Evolutionary conservation across 2,329 filamentous ascomycete species (phyloP).

Genomic region (Helminthosporium solani): DNA sequence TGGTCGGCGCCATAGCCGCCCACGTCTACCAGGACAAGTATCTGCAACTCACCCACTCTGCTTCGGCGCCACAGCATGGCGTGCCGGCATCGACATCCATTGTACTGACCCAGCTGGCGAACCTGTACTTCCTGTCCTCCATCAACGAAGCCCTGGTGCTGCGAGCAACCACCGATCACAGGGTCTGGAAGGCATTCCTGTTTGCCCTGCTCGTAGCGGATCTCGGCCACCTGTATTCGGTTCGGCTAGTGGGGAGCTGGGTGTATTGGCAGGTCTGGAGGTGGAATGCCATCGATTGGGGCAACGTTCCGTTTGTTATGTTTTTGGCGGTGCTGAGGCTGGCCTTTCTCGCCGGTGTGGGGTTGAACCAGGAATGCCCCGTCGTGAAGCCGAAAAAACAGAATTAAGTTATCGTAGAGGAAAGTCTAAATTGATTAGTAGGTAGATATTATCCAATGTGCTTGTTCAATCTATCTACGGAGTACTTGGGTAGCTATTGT

Average conservation of each 20-base stretch:
- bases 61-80: conserved; percentile 48
- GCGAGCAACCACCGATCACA: conserved; percentile 65
- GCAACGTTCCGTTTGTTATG: conserved; percentile 71
- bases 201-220: conserved; percentile 72
- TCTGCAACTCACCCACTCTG: conserved; percentile 62
- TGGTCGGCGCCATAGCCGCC: conserved; percentile 56
- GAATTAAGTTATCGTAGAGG: no score
- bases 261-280: conserved; percentile 64
- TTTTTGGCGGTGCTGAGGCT: conserved; percentile 52
- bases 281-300: conserved; percentile 70
- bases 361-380: conserved; percentile 11
- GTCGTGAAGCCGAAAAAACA: no score
- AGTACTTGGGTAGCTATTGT: no score
- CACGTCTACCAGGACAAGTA: conserved; percentile 57
- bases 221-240: conserved; percentile 70
- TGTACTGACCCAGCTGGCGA: conserved; percentile 72
- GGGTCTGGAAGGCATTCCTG: conserved; percentile 70
- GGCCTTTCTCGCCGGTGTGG: conserved; percentile 28
- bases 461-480: no score
- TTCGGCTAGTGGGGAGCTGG: conserved; percentile 58
- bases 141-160: conserved; percentile 76
- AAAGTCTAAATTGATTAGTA: no score
- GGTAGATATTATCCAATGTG: no score
- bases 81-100: conserved; percentile 64
- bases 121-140: conserved; percentile 75